Base-by-base conservation (phyloP, 257 asterid species). In the Nicotiana paniculata region DNA sequence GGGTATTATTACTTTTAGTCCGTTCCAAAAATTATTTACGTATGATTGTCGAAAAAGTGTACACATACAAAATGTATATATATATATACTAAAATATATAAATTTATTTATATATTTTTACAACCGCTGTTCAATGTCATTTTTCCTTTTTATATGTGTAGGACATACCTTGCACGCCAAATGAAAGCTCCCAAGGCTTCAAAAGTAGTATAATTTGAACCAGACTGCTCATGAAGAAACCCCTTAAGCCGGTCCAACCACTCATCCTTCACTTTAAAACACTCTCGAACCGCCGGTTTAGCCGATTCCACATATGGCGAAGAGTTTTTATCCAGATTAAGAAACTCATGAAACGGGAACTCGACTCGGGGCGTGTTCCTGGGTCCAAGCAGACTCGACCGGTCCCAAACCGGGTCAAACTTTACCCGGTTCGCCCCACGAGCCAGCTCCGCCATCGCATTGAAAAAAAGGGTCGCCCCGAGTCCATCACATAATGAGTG, bases 131-230 rank as follows among this genome's bases (percentile, higher is more conserved):
- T 21, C 24, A 21, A 21, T 21, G 24, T 21, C 24, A 21, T 21
- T 21, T 21, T 21, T 21, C 24, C 24, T 21, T 21, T 21, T 21
- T 21, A 21, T 6, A 43, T 7, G 54, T 1, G 10, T 7, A 48
- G 54, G 13, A 9, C 13, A 16, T 86, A 93, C 91, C 92, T 93
- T 3, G 94, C 88, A 17, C 93, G 89, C 97, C 97, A 93, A 7
- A 93, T 88, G 39, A 86, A 85, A 72, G 92, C 93, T 75, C 96
- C 94, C 86, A 93, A 84, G 13, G 92, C 94, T 84, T 93, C 97
- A 68, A 93, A 89, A 59, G 96, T 89, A 28, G 96, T 91, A 57
- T 85, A 91, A 58, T 85, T 93, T 26, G 77, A 79, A 67, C 92
- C 90, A 58, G 88, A 88, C 51, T 87, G 85, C 37, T 90, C 74